Evolutionary conservation across 805 yeast genomes (phyloP), one percentile per base, ranked within the genome.

Genomic region (Saccharomycopsis fibuligera): DNA sequence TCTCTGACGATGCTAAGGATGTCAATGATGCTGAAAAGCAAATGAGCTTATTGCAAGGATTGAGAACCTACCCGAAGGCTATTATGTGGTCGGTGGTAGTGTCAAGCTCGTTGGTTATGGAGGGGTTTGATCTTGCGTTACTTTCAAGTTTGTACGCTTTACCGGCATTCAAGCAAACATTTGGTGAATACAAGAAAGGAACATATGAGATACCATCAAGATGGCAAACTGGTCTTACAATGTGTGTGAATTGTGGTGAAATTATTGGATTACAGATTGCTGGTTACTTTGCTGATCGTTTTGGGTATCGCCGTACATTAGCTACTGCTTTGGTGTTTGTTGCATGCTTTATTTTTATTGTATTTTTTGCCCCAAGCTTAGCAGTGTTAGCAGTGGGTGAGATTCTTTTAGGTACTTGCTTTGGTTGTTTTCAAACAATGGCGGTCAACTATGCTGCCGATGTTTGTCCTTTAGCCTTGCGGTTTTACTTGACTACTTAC

Each of bases 381-480:
- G 63, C 62, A 8, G 68, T 65, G 52, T 62, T 73, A 38, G 63
- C 68, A 25, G 66, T 63, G 12, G 76, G 76, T 43, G 73, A 73
- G 53, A 57, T 72, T 21, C 57, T 73, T 9, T 60, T 69, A 25
- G 78, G 78, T 53, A 51, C 77, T 30, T 68, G 73, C 6, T 77
- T 80, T 78, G 83, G 84, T 45, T 67, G 68, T n/a, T 76, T 76
- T 57, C 76, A 71, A 50, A 68, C 76, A 27, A 59, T 78, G 55
- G 66, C 77, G 2, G 73, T 76, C 8, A 62, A 78, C 2, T 78
- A 78, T 57, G 78, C 82, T n/a, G 67, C 79, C 14, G 84, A 78
- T 56, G 76, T 76, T 29, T 68, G 78, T 52, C 83, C 83, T 0
- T 57, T 74, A 14, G 70, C 70, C 8, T 64, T 79, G 49, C 67